These are phyloP conservation scores for Aspergillus conjunctus DNA, from an alignment of 495 filamentous ascomycete species.

Conservation along the genomic window DNA sequence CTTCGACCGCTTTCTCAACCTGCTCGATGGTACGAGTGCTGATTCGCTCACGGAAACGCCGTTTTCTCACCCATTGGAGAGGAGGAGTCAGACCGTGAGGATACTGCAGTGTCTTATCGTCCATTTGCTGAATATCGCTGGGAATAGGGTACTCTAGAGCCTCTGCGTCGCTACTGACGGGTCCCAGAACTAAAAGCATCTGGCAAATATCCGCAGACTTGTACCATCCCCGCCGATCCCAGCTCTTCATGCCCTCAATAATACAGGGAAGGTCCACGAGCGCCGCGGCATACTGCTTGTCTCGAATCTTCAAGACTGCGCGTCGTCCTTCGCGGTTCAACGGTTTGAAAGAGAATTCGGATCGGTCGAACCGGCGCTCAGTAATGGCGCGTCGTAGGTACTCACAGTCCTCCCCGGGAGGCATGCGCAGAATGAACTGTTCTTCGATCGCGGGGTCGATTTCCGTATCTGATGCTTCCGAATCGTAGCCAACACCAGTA, in stretches of 20 bases:
- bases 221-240: conserved; percentile 88
- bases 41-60: conserved; percentile 77
- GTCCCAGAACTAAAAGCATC: conserved; percentile 83
- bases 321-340: conserved; percentile 73
- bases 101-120: conserved; percentile 68
- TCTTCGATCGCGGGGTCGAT: conserved; percentile 83
- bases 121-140: conserved; percentile 59
- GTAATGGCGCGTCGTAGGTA: conserved; percentile 70
- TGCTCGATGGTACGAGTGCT: conserved; percentile 85
- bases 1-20: conserved; percentile 79
- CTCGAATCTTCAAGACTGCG: conserved; percentile 68
- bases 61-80: conserved; percentile 80
- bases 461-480: conserved; percentile 91
- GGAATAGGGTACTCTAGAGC: conserved; percentile 68
- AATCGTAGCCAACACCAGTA: conserved; percentile 88
- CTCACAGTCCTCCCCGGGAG: conserved; percentile 81
- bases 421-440: conserved; percentile 86
- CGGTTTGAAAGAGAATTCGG: conserved; percentile 74
- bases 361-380: conserved; percentile 70
- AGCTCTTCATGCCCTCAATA: conserved; percentile 93
- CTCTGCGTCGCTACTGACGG: conserved; percentile 70
- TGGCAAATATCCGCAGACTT: conserved; percentile 95
- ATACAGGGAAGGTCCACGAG: conserved; percentile 90
- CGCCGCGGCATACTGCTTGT: conserved; percentile 72
- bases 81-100: conserved; percentile 92